Base-by-base conservation (phyloP, 352 stramenopile species). In the Pythium utonaiense region DNA sequence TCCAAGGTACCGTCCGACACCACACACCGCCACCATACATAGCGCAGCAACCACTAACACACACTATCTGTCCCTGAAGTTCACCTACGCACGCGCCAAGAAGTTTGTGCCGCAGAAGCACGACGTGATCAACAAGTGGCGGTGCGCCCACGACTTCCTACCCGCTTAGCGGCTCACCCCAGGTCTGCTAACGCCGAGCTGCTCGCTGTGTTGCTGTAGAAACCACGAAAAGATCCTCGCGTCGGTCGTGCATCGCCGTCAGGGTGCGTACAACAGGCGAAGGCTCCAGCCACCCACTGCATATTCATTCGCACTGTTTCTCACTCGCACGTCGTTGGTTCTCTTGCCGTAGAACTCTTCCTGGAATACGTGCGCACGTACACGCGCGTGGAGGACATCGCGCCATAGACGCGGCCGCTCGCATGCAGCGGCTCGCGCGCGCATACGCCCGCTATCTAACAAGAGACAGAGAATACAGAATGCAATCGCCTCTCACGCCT, bases 311-410 rank as follows among this genome's bases (percentile, higher is more conserved):
- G n/a, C n/a, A n/a, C n/a, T n/a, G n/a, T n/a, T n/a, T n/a, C n/a
- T n/a, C n/a, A n/a, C n/a, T n/a, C n/a, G n/a, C n/a, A n/a, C n/a
- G n/a, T n/a, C n/a, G 17, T 56, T 44, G 8, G 3, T 9, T 14
- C 57, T 19, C 36, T 36, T 38, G 16, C 22, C 16, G 3, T 57
- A 80, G 72, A 67, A 31, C 61, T 80, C 42, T 80, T 80, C 57
- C 64, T 77, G 53, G 67, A 77, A 38, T 80, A 80, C 36, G 72
- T 80, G 42, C 66, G 72, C 38, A 62, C 70, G 24, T 80, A 77
- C 67, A 80, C 72, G 17, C 59, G 55, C 17, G 69, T 72, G 9
- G 72, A 80, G 16, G 68, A 77, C 54, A 62, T 64, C 10, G 49
- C 31, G 38, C 19, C 16, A 21, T 44, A 34, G 33, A 7, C 24